phyloP scores from a whole-genome alignment of 1,284 basidiomycete genomes.

The Pseudozyma hubeiensis region DNA sequence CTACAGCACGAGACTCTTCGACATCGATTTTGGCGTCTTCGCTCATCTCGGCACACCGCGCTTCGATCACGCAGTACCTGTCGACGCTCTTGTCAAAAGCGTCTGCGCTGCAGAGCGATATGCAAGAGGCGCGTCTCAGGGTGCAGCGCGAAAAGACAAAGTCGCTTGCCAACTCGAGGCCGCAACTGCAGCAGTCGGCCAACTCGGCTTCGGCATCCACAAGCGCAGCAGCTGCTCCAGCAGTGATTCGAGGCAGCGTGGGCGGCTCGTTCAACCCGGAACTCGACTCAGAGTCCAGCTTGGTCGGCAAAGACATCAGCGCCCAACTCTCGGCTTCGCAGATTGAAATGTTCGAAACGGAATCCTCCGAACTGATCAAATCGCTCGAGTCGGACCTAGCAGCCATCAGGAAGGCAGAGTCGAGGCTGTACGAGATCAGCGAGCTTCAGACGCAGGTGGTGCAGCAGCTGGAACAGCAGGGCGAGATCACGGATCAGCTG shows the following conservation, averaged over 20 bases:
- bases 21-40: constrained; percentile 49
- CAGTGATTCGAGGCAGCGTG: constrained; percentile 46
- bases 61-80: constrained; percentile 86
- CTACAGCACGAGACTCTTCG: constrained; percentile 44
- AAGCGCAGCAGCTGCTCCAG: constrained; percentile 12
- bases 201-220: constrained; percentile 6
- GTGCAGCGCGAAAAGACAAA: constrained; percentile 53
- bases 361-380: constrained; percentile 85
- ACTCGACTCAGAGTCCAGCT: constrained; percentile 29
- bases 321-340: constrained; percentile 74
- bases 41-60: constrained; percentile 81
- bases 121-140: constrained; percentile 76
- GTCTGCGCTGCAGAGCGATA: constrained; percentile 81
- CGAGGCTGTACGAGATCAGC: constrained; percentile 87
- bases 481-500: constrained; percentile 87
- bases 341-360: constrained; percentile 88
- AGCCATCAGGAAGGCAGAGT: constrained; percentile 87
- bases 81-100: constrained; percentile 80
- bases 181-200: constrained; percentile 16
- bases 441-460: constrained; percentile 88
- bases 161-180: constrained; percentile 40
- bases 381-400: constrained; percentile 84
- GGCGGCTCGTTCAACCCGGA: constrained; percentile 46
- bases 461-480: constrained; percentile 84
- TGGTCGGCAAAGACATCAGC: constrained; percentile 50